Base-by-base conservation (phyloP, 495 filamentous ascomycete genomes). In the Aspergillus steynii region DNA sequence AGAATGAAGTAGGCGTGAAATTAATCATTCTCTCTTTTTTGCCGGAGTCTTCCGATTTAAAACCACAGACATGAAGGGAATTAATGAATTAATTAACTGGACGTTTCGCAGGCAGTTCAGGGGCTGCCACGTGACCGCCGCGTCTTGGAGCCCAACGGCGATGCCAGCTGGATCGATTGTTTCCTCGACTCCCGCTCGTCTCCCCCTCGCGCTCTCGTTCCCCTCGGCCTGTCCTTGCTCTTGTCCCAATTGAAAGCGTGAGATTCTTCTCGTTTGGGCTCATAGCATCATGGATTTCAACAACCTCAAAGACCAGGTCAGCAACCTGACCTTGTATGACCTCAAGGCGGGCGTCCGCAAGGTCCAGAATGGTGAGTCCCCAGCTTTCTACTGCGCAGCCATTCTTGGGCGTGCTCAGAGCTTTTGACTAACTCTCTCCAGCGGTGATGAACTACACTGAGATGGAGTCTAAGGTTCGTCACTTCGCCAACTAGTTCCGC, bases 391-490 rank as follows among this genome's bases (percentile, higher is more conserved):
- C 27, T 53, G 10, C 28, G 15, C 29, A 27, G 20, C 5, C 48
- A 50, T 27, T 8, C n/a, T 26, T 29, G 15, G 37, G 9, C 12
- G 7, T 42, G 25, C 48, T 26, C 48, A 7, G n/a, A 20, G 2
- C 48, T 50, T 46, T 14, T 50, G 15, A 42, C 37, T 42, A 2
- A 42, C 37, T 42, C 3, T 1, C 27, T 64, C 57, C 69, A 97
- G 94, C 93, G 63, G 94, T 99, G 47, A 97, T 97, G 95, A 99
- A 98, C 76, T 97, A 94, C 75, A 99, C 95, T n/a, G 95, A 98
- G 73, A 98, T 97, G 94, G 95, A 99, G 78, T 81, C 93, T 57
- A 99, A 98, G 90, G 93, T 95, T 63, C 64, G 80, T 80, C 53
- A 50, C 50, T 58, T 28, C 56, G 49, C 50, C 55, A 52, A 54